Evolutionary conservation across 163 green algal species (phyloP).

Genomic region (Chlorella variabilis): DNA sequence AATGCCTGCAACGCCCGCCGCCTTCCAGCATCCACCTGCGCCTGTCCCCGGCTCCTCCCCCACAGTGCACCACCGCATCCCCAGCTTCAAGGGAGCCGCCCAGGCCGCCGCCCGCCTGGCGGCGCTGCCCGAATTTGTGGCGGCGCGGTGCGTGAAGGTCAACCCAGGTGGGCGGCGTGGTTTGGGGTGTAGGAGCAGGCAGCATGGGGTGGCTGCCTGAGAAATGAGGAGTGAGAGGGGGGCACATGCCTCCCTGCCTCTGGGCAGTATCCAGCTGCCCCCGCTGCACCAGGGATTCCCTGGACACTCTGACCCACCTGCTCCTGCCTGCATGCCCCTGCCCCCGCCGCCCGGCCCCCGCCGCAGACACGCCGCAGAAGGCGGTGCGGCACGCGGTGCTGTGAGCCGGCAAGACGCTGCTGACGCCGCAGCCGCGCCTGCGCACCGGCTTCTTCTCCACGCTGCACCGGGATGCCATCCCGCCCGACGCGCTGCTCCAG

Average conservation of each 20-base stretch:
- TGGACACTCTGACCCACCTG: too few species aligned
- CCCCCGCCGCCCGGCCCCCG: too few species aligned
- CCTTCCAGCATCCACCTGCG: too few species aligned
- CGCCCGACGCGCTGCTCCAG: conserved; percentile 51
- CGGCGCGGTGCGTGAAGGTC: conserved; percentile 60
- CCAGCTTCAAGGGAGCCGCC: conserved; percentile 78
- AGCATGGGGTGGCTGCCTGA: too few species aligned
- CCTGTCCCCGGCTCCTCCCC: too few species aligned
- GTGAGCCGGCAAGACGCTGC: conserved; percentile 61
- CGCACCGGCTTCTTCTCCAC: conserved; percentile 81
- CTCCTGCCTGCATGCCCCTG: too few species aligned
- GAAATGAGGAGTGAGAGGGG: too few species aligned
- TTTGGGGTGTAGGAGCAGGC: too few species aligned
- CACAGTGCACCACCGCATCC: conserved; percentile 82
- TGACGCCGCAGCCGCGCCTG: conserved; percentile 78
- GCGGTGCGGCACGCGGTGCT: conserved; percentile 63
- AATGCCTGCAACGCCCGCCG: too few species aligned
- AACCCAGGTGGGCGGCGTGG: conserved; percentile 55
- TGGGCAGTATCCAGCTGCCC: too few species aligned
- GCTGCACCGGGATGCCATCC: conserved; percentile 55
- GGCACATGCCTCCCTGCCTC: too few species aligned
- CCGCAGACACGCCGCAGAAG: conserved; percentile 76
- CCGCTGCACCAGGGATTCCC: too few species aligned
- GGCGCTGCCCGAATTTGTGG: conserved; percentile 67
- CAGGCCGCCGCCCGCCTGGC: conserved; percentile 66